Conservation (phyloP, 306 rosid species). For the Vachellia collinsii region DNA sequence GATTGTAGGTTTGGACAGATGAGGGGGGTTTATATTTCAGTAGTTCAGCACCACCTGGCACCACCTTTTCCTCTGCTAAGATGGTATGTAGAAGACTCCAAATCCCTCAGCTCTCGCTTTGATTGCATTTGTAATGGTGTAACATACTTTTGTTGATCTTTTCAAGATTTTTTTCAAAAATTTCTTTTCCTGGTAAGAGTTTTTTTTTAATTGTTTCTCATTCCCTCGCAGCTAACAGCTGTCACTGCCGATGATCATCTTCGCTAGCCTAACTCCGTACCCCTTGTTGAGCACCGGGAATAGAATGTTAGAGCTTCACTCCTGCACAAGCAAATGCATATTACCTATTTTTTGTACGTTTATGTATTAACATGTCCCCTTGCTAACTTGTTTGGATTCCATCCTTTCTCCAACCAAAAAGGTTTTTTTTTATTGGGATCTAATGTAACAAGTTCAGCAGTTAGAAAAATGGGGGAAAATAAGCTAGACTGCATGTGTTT, state of each 20-base stretch:
- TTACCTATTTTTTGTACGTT: conserved; percentile 27
- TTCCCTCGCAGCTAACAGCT: conserved; percentile 19
- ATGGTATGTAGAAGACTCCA: conserved; percentile 21
- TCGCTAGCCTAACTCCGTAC: conserved; percentile 19
- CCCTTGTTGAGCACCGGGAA: conserved; percentile 20
- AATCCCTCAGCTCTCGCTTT: background rate
- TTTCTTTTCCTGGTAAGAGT: background rate
- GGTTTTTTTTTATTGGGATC: background rate
- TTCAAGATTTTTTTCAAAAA: background rate
- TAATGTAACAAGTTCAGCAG: conserved; percentile 20
- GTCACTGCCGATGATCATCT: conserved; percentile 27
- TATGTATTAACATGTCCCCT: conserved; percentile 20
- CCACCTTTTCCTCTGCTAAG: conserved; percentile 19
- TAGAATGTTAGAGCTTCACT: conserved; percentile 20
- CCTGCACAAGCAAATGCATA: conserved; percentile 24
- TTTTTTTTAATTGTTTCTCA: conserved; percentile 6
- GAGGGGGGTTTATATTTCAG: conserved; percentile 25
- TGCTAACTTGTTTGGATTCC: conserved; percentile 6
- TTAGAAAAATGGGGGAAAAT: background rate
- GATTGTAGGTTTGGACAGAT: conserved; percentile 32
- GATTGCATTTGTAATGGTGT: conserved; percentile 13
- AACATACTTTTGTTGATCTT: background rate
- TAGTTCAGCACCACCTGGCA: conserved; percentile 13
- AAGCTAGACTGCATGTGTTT: background rate
- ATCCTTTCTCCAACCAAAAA: conserved; percentile 10